These are phyloP conservation scores for Ceratorhiza oryzae-sativae DNA, from an alignment of 1,284 basidiomycete genomes.

Conservation along the genomic window DNA sequence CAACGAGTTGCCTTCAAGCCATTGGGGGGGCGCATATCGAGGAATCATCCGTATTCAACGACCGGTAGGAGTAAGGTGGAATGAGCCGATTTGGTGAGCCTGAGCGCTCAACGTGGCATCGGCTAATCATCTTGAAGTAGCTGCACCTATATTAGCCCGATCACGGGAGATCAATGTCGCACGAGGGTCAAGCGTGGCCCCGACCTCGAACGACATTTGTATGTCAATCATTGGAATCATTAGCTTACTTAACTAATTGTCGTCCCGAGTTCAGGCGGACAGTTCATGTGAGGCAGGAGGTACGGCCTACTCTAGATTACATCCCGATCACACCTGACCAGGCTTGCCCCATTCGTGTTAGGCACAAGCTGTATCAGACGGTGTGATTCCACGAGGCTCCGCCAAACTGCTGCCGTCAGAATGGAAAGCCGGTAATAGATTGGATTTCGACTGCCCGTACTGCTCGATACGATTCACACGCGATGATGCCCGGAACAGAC, in stretches of 20 bases:
- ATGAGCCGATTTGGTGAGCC: not conserved
- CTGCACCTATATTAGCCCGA: not conserved
- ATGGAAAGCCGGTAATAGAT: not conserved
- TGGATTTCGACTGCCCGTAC: too few species aligned
- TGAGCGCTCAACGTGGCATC: not conserved
- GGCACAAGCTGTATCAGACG: slow-evolving; percentile 1
- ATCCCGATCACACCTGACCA: not conserved
- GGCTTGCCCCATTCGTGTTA: not conserved
- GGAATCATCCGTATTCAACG: not conserved
- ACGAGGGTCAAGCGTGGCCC: too few species aligned
- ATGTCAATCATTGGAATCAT: not conserved
- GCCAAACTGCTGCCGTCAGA: not conserved
- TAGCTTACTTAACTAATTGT: too few species aligned
- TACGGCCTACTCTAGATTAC: too few species aligned
- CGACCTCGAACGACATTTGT: not conserved
- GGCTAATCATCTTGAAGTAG: not conserved
- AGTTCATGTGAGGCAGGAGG: too few species aligned
- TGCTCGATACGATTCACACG: slow-evolving; percentile 3
- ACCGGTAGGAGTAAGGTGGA: not conserved
- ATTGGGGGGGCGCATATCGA: not conserved
- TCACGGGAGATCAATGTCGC: not conserved
- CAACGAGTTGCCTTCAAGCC: too few species aligned
- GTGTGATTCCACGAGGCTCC: not conserved
- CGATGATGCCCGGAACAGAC: slow-evolving; percentile 1
- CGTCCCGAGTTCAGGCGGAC: too few species aligned